phyloP scores from a whole-genome alignment of 2,329 filamentous ascomycete species.

The Cordyceps militaris region DNA sequence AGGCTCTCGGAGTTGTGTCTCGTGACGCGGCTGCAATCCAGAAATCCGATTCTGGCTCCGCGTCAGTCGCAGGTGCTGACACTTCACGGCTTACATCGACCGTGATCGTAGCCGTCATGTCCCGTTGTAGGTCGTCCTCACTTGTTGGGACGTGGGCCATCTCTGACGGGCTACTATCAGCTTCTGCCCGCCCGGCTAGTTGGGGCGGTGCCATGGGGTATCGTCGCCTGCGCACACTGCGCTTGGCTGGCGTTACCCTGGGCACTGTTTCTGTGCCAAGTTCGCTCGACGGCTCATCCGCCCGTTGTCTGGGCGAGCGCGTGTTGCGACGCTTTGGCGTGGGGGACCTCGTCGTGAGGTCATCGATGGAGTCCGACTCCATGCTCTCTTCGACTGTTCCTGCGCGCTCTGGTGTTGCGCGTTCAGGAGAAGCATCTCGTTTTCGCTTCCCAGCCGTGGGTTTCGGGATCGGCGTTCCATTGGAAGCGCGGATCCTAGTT shows the following conservation, averaged over 20 bases:
- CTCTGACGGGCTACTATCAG: conserved; percentile 12
- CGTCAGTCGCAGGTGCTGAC: conserved; percentile 17
- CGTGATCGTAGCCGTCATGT: conserved; percentile 18
- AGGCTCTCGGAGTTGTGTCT: conserved; percentile 29
- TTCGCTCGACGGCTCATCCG: conserved; percentile 22
- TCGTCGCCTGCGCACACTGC: conserved; percentile 16
- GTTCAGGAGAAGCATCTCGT: conserved; percentile 32
- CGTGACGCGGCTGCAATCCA: conserved; percentile 39
- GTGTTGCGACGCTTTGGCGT: conserved; percentile 13
- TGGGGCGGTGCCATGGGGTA: conserved; percentile 23
- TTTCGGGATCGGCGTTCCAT: conserved; percentile 43
- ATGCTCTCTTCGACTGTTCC: conserved; percentile 23
- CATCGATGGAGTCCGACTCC: conserved; percentile 9
- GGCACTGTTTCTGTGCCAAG: conserved; percentile 16
- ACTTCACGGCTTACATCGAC: neutral
- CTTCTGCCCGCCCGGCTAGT: conserved; percentile 20
- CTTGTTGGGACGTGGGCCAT: conserved; percentile 17
- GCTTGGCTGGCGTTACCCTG: conserved; percentile 14
- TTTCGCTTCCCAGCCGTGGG: conserved; percentile 36
- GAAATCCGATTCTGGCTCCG: conserved; percentile 35
- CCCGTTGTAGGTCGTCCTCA: conserved; percentile 25
- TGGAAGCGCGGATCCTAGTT: conserved; percentile 41
- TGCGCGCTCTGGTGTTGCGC: conserved; percentile 27
- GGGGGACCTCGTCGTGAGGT: neutral
- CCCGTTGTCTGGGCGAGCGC: conserved; percentile 14